Evolutionary conservation across 371 early-diverging fungal species (phyloP), one percentile per base, ranked within the genome.

Genomic region (Mucor indicus): DNA sequence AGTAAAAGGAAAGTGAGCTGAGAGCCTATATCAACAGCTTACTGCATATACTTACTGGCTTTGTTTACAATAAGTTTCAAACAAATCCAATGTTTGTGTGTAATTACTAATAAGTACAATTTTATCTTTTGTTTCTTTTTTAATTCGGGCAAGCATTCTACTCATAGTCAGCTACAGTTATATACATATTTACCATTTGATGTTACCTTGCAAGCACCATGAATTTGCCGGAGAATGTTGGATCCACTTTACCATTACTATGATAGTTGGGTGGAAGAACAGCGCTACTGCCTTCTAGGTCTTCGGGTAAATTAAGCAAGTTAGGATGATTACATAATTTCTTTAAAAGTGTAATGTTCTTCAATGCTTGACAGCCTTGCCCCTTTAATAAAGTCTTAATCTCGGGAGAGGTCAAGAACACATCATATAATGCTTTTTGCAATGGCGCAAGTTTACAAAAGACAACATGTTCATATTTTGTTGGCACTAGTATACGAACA

Each of bases 81-180:
- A 92, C 45, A 97, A 65, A 57, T 98, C 96, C 47, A 98, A 70
- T 5, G 99, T 98, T 67, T 98, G 96, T 0, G 98, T 98, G 64
- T 96, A 98, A 54, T 98, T 98, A 43, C 91, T 91, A 41, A 98
- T 96, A 23, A 98, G 74, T 2, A 98, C 98, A 60, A 98, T 93
- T 67, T 98, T 98, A 60, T 96, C 97, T 25, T 75, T 72, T 19
- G 92, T 83, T 10, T 83, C 83, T 21, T 81, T 76, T 48, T 86
- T 87, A 50, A 86, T 85, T 50, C 69, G 76, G 27, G 80, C 64
- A 19, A 87, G 64, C 85, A 87, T 86, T 15, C 83, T 67, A 30
- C 42, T 13, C 19, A 3, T 23, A 48, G 21, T 27, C 13, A 42
- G 35, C 10, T 13, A 29, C 79, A 59, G 75, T 83, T 77, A 22